These are phyloP conservation scores for Papiliotrema laurentii DNA, from an alignment of 1,284 basidiomycete species.

Conservation along the genomic window DNA sequence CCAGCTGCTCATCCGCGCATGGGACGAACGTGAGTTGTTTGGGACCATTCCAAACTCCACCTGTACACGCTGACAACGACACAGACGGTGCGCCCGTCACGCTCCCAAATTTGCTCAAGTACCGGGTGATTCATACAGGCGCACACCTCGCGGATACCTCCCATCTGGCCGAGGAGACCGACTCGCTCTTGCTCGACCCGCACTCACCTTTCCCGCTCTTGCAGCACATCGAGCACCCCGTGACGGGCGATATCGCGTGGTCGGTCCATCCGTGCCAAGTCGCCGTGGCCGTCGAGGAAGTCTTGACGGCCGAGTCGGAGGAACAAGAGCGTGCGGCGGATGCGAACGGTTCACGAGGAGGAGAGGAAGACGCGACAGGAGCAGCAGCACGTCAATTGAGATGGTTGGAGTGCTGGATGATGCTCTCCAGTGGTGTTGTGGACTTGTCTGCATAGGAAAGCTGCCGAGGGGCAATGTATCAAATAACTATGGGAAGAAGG, in stretches of 20 bases:
- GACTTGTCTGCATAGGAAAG: constrained; percentile 16
- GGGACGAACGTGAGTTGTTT: constrained; percentile 29
- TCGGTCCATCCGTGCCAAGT: constrained; percentile 34
- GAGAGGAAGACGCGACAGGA: background rate
- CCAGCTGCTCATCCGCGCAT: constrained; percentile 29
- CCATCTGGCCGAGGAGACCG: background rate
- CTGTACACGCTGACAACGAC: background rate
- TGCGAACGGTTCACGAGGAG: background rate
- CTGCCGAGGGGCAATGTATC: no score
- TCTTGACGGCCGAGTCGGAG: constrained; percentile 9
- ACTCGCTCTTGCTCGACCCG: constrained; percentile 17
- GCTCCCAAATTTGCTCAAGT: constrained; percentile 7
- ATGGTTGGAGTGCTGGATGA: constrained; percentile 40
- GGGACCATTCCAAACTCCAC: background rate
- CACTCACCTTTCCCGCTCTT: constrained; percentile 28
- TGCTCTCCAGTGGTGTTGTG: constrained; percentile 27
- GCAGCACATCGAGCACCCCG: constrained; percentile 28
- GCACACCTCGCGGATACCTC: background rate
- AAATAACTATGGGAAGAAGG: no score
- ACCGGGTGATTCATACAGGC: background rate
- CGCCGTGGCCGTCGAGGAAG: constrained; percentile 21
- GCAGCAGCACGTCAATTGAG: constrained; percentile 1
- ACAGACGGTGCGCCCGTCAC: constrained; percentile 25
- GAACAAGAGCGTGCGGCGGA: background rate
- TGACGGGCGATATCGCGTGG: constrained; percentile 26